Conservation (phyloP, 2,329 filamentous ascomycete species). For the Huntiella omanensis region DNA sequence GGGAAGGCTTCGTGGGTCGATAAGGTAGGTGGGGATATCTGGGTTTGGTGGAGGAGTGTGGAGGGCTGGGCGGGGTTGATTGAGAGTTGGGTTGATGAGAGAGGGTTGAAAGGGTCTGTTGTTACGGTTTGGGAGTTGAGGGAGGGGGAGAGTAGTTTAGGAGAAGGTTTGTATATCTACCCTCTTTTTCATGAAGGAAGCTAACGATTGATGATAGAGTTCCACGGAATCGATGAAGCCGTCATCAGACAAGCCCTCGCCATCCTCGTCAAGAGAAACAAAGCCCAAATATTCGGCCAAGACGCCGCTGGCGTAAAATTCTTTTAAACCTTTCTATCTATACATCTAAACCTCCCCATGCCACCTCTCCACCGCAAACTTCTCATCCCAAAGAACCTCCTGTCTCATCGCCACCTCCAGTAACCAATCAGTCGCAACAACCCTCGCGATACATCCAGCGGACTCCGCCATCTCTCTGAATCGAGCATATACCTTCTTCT, state of each 20-base stretch:
- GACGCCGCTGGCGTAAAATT: constrained; percentile 91
- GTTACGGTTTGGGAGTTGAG: constrained; percentile 83
- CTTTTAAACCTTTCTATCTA: constrained; percentile 38
- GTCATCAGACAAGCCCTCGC: constrained; percentile 62
- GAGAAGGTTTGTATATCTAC: constrained; percentile 33
- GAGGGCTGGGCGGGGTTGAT: constrained; percentile 79
- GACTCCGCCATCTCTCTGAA: constrained; percentile 65
- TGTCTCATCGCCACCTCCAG: constrained; percentile 81
- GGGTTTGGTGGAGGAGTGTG: constrained; percentile 68
- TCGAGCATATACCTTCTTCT: constrained; percentile 57
- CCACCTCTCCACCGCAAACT: constrained; percentile 32
- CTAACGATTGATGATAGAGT: constrained; percentile 31
- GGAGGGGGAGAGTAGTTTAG: constrained; percentile 63
- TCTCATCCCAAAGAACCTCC: constrained; percentile 47
- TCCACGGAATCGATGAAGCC: constrained; percentile 73
- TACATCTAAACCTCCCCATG: neutral
- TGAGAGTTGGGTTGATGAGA: constrained; percentile 67
- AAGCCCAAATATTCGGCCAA: constrained; percentile 80
- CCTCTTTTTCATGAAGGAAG: neutral
- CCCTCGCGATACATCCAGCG: constrained; percentile 59
- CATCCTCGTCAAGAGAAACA: constrained; percentile 72
- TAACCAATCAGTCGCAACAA: constrained; percentile 79
- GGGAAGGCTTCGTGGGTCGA: constrained; percentile 40
- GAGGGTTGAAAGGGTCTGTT: constrained; percentile 73
- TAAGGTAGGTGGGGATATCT: constrained; percentile 28